Base-by-base conservation (phyloP, 176 grass and related monocot genomes). In the Zizania latifolia region DNA sequence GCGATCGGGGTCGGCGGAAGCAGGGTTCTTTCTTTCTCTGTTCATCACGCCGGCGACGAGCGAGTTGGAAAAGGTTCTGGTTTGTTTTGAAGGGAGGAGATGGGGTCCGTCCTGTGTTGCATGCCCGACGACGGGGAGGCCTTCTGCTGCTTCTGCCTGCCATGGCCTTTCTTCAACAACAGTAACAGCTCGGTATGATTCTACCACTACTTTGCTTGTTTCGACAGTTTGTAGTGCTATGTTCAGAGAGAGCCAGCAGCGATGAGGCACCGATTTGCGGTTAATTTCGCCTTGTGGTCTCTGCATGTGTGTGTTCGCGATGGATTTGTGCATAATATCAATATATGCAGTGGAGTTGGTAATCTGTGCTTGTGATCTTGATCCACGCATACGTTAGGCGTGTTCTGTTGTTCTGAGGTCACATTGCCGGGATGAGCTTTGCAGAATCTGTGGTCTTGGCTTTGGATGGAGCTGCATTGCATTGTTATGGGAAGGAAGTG, bases 51-150 rank as follows among this genome's bases (percentile, higher is more conserved):
- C 8, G 76, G 30, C 22, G 50, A 60, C 33, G 62, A 65, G 62
- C 34, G n/a, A 65, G 62, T n/a, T 66, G 63, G 21, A 17, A 32
- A 38, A n/a, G 65, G 16, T 13, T 35, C 41, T 13, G 32, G 24
- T 68, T 55, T 74, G 48, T 55, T 35, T 33, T 5, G 4, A 64
- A 15, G 38, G 60, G 31, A 51, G 33, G 28, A 29, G 72, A 94
- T 94, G 92, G 92, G 92, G 21, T 62, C 65, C 54, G 12, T 83
- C 33, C 53, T 91, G 10, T 90, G 92, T 59, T 91, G 88, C 82
- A 51, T 91, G 53, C 32, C 74, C 1, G 74, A 74, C 33, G 68
- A 73, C 27, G 68, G 28, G 28, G 21, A 61, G 10, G 46, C 7
- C 19, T 45, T 62, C 6, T 83, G 92, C 56, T 88, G 68, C 74